Evolutionary conservation across 768 basidiomycete species (phyloP).

Genomic region (Russula brevipes): DNA sequence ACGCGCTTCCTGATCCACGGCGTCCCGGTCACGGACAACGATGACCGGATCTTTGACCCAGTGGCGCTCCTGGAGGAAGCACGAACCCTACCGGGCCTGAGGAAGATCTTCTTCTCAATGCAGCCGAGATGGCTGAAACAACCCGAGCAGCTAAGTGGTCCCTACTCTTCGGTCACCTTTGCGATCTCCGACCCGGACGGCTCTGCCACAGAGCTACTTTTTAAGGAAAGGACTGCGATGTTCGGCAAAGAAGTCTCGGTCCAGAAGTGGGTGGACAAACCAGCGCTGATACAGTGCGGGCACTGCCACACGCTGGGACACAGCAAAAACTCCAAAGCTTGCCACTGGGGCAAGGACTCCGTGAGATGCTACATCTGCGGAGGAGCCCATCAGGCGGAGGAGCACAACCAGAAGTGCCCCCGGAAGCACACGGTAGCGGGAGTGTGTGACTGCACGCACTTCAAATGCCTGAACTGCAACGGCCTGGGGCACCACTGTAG

Average conservation of each 20-base stretch:
- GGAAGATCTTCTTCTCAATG: background rate
- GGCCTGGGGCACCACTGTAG: accelerated
- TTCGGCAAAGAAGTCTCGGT: background rate
- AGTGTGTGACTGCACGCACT: background rate
- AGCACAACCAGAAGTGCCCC: background rate
- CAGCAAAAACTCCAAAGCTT: background rate
- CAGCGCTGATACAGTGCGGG: background rate
- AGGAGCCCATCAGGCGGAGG: accelerated
- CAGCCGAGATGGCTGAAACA: background rate
- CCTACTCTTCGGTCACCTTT: background rate
- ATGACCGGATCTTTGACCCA: accelerated
- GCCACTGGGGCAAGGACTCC: background rate
- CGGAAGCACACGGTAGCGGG: background rate
- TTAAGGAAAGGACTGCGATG: accelerated
- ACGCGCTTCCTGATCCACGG: background rate
- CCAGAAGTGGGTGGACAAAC: background rate
- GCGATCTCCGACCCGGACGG: background rate
- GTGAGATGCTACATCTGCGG: background rate
- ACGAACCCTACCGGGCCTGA: background rate
- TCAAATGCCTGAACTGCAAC: background rate
- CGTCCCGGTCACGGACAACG: background rate
- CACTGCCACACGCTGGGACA: background rate
- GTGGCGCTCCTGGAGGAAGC: background rate
- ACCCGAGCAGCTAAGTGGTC: accelerated
- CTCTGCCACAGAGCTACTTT: background rate